Evolutionary conservation across 139 green algal species (phyloP).

Genomic region (Desmodesmus armatus): DNA sequence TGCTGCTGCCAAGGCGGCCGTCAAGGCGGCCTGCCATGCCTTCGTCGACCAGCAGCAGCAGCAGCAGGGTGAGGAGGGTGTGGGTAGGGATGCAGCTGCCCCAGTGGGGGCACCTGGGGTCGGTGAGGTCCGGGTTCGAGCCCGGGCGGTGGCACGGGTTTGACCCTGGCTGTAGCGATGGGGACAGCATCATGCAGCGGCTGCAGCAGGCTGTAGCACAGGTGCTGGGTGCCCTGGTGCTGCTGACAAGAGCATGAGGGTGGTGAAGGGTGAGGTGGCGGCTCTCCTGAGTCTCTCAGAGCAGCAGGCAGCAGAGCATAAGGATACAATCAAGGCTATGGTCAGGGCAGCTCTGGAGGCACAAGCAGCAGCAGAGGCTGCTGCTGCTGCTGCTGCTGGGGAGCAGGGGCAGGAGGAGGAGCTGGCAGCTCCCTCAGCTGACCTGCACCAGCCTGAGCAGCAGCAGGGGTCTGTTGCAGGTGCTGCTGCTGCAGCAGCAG

Average conservation of each 20-base stretch:
- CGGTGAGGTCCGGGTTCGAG: too few relatives aligned
- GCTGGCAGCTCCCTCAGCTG: too few relatives aligned
- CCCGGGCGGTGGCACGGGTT: too few relatives aligned
- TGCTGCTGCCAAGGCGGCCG: not conserved
- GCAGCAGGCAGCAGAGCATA: not conserved
- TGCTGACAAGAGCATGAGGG: not conserved
- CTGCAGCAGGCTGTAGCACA: too few relatives aligned
- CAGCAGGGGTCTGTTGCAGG: not conserved
- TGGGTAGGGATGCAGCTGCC: not conserved
- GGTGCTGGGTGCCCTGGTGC: not conserved
- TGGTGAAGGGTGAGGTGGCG: not conserved
- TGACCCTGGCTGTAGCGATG: too few relatives aligned
- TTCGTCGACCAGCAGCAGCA: conserved; percentile 25
- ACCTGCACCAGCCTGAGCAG: not conserved
- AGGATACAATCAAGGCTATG: not conserved
- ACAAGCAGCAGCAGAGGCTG: not conserved
- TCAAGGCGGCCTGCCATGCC: not conserved
- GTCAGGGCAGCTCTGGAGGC: not conserved
- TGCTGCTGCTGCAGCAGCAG: conserved; percentile 2
- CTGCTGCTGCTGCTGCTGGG: too few relatives aligned
- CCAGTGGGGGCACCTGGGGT: not conserved
- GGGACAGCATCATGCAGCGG: too few relatives aligned
- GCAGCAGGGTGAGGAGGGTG: conserved; percentile 27
- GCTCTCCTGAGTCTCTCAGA: not conserved
- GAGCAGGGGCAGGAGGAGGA: not conserved